These are phyloP conservation scores for Amaranthus cruentus DNA, from an alignment of 148 eudicot genomes.

Conservation along the genomic window DNA sequence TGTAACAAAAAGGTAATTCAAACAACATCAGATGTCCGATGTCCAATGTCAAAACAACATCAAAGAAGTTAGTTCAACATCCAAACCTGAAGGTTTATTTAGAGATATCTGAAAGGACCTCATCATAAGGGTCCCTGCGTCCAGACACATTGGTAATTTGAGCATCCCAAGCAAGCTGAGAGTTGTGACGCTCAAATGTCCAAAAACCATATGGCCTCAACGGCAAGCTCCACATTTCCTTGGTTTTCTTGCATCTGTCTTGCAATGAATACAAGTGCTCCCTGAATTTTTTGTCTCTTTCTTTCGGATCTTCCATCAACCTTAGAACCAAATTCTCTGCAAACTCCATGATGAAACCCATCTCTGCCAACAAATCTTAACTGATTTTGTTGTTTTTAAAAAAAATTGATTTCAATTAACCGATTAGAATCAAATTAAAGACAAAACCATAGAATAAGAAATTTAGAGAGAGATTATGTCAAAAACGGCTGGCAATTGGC, in stretches of 20 bases:
- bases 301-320: slow-evolving; percentile 82
- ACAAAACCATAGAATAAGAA: no score
- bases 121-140: slow-evolving; percentile 87
- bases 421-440: no score
- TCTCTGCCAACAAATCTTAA: slow-evolving; percentile 18
- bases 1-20: no score
- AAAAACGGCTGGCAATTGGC: no score
- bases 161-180: slow-evolving; percentile 85
- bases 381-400: not conserved
- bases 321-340: slow-evolving; percentile 74
- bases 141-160: slow-evolving; percentile 86
- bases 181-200: slow-evolving; percentile 81
- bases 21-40: no score
- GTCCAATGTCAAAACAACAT: no score
- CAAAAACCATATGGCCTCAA: slow-evolving; percentile 88
- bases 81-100: slow-evolving; percentile 22
- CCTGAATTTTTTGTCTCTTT: slow-evolving; percentile 69
- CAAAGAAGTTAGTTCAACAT: no score
- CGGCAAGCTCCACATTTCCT: slow-evolving; percentile 76
- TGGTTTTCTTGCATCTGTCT: slow-evolving; percentile 63
- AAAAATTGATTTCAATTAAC: no score
- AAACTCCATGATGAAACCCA: slow-evolving; percentile 82
- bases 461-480: no score
- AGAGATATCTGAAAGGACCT: slow-evolving; percentile 51
- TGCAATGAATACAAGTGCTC: slow-evolving; percentile 60